phyloP scores from a whole-genome alignment of 345 rosid genomes.

The Salix dunnii region DNA sequence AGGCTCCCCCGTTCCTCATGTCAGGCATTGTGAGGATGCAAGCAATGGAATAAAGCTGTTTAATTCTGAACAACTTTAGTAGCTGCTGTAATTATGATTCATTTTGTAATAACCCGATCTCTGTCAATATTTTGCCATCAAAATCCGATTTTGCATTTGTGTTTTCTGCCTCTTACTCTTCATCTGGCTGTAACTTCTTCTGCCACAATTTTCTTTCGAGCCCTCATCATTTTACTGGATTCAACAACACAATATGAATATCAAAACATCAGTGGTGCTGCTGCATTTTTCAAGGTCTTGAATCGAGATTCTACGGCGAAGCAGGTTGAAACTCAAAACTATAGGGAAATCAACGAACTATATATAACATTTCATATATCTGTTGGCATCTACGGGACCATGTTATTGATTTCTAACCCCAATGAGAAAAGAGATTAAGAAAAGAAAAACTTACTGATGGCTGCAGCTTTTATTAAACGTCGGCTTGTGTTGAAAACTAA shows the following conservation, averaged over 20 bases:
- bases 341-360: background rate
- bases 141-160: background rate
- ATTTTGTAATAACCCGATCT: background rate
- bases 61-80: background rate
- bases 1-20: background rate
- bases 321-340: background rate
- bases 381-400: background rate
- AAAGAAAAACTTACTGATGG: background rate
- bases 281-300: background rate
- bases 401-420: background rate
- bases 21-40: slow-evolving; percentile 4
- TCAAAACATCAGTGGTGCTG: background rate
- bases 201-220: background rate
- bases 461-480: background rate
- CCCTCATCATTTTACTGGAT: background rate
- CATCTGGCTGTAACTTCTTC: too few relatives aligned
- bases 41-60: background rate
- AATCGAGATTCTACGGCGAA: background rate
- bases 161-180: background rate
- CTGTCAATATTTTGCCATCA: background rate
- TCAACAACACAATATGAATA: background rate
- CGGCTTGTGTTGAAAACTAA: too few relatives aligned
- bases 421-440: background rate
- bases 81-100: background rate
- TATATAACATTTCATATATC: background rate